Evolutionary conservation across 1,284 basidiomycete genomes (phyloP), one percentile per base, ranked within the genome.

Genomic region (Tylopilus orsonianus): DNA sequence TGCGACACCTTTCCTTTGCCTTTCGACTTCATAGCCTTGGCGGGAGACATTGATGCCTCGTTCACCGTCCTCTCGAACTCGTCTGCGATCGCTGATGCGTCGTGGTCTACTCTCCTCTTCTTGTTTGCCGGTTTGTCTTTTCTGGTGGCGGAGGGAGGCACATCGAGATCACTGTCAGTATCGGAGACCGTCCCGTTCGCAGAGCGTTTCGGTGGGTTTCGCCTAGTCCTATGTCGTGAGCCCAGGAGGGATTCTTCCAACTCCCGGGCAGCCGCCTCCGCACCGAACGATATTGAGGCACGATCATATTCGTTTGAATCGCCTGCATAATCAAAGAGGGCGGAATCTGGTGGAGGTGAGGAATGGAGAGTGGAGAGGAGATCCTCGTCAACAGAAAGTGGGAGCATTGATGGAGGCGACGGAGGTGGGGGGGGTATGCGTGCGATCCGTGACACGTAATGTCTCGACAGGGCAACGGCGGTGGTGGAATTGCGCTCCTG

Each of bases 401-500:
- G 55, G 13, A 60, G 62, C 14, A 68, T 60, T 19, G 68, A 69
- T 30, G 72, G 73, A 24, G 82, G 76, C 4, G 75, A 72, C 16
- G 76, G 75, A 22, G 71, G 75, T 24, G 72, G 70, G 12, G 68
- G 52, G 19, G 84, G 82, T 54, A 89, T 83, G 34, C 74, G 78
- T 34, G 82, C 75, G 48, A 90, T 79, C 51, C 79, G 79, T 36
- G 74, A 68, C 27, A 80, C 74, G 64, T 90, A 90, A 48, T 79
- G 75, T 57, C 79, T 80, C 4, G 86, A 83, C 53, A 87, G 72
- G 9, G 73, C 64, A 46, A 76, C 72, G 1, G 84, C 85, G 23
- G 81, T 81, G 8, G 70, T 67, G 19, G 78, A 73, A 61, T 86
- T 87, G 32, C 84, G 81, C 57, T 85, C 82, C 87, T 90, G 53